Evolutionary conservation across 441 rosid species (phyloP).

Genomic region (Erysimum cheiri): DNA sequence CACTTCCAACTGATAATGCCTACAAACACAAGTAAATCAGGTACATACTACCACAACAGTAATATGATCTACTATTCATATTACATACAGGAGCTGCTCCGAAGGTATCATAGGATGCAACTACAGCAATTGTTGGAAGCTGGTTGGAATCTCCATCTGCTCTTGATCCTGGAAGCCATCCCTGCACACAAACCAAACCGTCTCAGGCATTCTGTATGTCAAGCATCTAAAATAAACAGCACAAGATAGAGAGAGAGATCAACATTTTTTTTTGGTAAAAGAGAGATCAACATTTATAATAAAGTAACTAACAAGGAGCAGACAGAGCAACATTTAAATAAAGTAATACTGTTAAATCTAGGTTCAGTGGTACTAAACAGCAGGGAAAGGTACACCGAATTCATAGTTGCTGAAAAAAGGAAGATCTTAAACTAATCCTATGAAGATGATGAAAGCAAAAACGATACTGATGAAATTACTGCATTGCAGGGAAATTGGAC

Average conservation of each 20-base stretch:
- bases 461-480: background rate
- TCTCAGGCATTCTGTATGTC: slow-evolving; percentile 28
- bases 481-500: slow-evolving; percentile 13
- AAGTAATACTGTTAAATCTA: slow-evolving; percentile 8
- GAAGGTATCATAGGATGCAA: slow-evolving; percentile 95
- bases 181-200: slow-evolving; percentile 55
- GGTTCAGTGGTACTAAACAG: background rate
- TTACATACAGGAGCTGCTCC: slow-evolving; percentile 96
- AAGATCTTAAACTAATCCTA: no score
- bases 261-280: no score
- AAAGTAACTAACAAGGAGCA: slow-evolving; percentile 17
- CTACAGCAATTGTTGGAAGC: slow-evolving; percentile 93
- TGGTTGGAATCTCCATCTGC: slow-evolving; percentile 89
- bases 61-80: slow-evolving; percentile 30
- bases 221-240: background rate
- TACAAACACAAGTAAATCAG: slow-evolving; percentile 49
- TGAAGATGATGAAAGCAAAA: slow-evolving; percentile 17
- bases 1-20: slow-evolving; percentile 96
- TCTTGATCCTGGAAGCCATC: slow-evolving; percentile 94
- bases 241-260: slow-evolving; percentile 7
- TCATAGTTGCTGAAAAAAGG: no score
- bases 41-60: slow-evolving; percentile 18
- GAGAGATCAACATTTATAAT: no score
- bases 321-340: background rate
- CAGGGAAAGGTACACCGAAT: slow-evolving; percentile 11